Conservation (phyloP, 306 rosid species). For the Abrus pulchellus region DNA sequence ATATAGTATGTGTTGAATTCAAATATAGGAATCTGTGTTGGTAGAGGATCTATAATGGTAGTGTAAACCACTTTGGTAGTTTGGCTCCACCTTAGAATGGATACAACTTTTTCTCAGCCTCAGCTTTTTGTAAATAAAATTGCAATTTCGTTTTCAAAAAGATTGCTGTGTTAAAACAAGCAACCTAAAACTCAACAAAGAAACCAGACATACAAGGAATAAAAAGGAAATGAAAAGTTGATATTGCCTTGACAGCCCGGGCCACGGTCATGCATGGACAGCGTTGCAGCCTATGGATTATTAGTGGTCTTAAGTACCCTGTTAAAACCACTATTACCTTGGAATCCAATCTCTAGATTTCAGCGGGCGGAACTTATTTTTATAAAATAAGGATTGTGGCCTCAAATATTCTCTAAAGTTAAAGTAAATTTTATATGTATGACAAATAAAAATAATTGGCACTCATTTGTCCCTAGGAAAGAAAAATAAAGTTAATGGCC, state of each 20-base stretch:
- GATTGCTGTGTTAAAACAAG: not conserved
- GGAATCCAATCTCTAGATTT: slow-evolving; percentile 1
- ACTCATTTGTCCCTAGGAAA: not conserved
- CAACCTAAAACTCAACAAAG: not conserved
- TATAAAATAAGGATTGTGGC: not conserved
- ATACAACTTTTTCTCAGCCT: not conserved
- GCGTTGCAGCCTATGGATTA: not conserved
- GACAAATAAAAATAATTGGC: not conserved
- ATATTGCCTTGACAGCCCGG: not conserved
- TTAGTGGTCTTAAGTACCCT: not conserved
- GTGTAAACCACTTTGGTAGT: not conserved
- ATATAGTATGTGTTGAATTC: not conserved
- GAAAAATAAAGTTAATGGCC: not conserved
- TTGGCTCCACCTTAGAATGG: not conserved
- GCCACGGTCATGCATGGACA: slow-evolving; percentile 15
- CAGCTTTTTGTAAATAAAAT: not conserved
- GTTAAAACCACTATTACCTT: not conserved
- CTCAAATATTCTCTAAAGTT: not conserved
- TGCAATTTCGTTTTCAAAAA: not conserved
- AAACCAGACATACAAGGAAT: not conserved
- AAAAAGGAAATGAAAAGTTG: not conserved
- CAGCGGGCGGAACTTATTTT: not conserved
- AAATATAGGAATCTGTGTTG: not conserved
- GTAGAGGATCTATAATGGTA: not conserved
- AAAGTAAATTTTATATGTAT: not conserved